Conservation (phyloP, 176 grass and related monocot genomes). For the Zea luxurians region DNA sequence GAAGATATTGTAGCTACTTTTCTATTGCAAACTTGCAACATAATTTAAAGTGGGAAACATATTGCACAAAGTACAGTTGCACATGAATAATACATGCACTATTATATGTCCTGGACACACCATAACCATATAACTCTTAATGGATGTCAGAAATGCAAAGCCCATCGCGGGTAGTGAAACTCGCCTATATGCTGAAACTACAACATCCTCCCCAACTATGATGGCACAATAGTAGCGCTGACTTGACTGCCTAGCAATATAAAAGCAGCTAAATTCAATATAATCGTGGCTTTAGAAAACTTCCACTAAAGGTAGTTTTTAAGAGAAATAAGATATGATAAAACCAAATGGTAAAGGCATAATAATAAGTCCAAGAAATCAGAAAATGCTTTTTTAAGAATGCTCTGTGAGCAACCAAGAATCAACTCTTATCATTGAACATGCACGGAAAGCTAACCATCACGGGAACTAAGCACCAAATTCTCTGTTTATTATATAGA, state of each 20-base stretch:
- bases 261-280: constrained; percentile 88
- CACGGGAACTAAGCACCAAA: neutral
- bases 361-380: neutral
- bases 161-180: neutral
- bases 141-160: constrained; percentile 20
- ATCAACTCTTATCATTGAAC: neutral
- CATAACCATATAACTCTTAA: neutral
- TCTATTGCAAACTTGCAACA: neutral
- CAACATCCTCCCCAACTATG: constrained; percentile 77
- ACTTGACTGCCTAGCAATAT: constrained; percentile 90
- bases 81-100: neutral
- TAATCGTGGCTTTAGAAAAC: too few species aligned
- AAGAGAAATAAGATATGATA: too few species aligned
- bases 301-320: too few species aligned
- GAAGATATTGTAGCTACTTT: neutral
- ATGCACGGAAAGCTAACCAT: neutral
- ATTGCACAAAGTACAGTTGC: neutral
- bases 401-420: constrained; percentile 43
- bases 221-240: constrained; percentile 83
- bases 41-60: constrained; percentile 12
- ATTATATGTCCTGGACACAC: constrained; percentile 7
- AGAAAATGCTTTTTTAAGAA: constrained; percentile 70
- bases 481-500: constrained; percentile 1
- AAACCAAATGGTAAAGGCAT: constrained; percentile 24
- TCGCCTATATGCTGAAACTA: constrained; percentile 93